A percentile compares a stretch with the other conserved stretches of the same genome.
These are phyloP conservation scores for Saccharomycopsis fermentans DNA, from an alignment of 805 yeast species.

Conservation along the genomic window DNA sequence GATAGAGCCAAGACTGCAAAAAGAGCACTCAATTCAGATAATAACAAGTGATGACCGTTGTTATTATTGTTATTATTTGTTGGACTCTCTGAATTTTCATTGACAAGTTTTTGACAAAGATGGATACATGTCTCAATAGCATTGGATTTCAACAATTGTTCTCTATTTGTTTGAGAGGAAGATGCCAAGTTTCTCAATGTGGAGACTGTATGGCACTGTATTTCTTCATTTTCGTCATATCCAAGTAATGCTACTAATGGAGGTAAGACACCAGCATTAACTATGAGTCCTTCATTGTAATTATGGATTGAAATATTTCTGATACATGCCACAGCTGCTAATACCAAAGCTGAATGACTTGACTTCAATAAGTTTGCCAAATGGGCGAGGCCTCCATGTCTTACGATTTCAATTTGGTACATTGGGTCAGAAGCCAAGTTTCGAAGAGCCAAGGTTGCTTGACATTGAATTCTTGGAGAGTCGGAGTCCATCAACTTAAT, in stretches of 20 bases:
- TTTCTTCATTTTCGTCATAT: slow-evolving; percentile 84
- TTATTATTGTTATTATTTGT: slow-evolving; percentile 43
- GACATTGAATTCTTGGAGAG: slow-evolving; percentile 93
- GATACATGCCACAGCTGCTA: slow-evolving; percentile 97
- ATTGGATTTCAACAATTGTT: slow-evolving; percentile 87
- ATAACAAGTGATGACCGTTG: background rate
- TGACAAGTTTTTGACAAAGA: slow-evolving; percentile 47
- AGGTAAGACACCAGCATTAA: slow-evolving; percentile 91
- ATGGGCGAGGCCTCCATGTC: slow-evolving; percentile 92
- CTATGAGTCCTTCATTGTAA: slow-evolving; percentile 86
- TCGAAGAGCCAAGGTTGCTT: slow-evolving; percentile 92
- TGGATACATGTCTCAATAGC: slow-evolving; percentile 91
- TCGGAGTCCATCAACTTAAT: slow-evolving; percentile 89
- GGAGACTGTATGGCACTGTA: slow-evolving; percentile 96
- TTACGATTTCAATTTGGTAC: slow-evolving; percentile 90
- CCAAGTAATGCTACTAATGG: slow-evolving; percentile 82
- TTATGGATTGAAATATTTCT: slow-evolving; percentile 97
- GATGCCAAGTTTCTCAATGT: slow-evolving; percentile 95
- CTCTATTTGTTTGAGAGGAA: slow-evolving; percentile 82
- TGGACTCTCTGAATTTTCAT: slow-evolving; percentile 55
- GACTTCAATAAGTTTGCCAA: slow-evolving; percentile 83
- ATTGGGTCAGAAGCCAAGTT: slow-evolving; percentile 93
- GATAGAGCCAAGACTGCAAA: slow-evolving; percentile 94
- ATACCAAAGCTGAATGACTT: slow-evolving; percentile 79
- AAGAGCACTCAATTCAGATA: slow-evolving; percentile 88